These are phyloP conservation scores for Parastagonospora nodorum DNA, from an alignment of 2,329 filamentous ascomycete species.

Conservation along the genomic window DNA sequence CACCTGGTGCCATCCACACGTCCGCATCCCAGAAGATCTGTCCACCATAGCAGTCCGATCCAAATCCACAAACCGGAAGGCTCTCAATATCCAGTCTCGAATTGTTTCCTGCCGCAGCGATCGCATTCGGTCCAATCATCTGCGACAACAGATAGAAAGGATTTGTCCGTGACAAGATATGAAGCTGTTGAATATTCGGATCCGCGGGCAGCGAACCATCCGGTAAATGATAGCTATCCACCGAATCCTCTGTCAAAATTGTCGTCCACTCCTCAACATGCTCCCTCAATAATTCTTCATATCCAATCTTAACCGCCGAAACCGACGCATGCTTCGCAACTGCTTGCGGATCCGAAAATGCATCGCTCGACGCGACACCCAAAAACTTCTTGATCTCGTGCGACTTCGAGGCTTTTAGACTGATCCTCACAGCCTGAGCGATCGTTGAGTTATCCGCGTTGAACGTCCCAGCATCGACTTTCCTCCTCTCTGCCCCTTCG, in stretches of 20 bases:
- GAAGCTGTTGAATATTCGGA: conserved; percentile 60
- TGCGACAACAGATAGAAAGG: conserved; percentile 63
- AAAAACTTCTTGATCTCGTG: conserved; percentile 69
- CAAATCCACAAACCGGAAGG: conserved; percentile 70
- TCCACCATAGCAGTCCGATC: conserved; percentile 70
- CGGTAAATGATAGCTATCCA: conserved; percentile 66
- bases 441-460: conserved; percentile 65
- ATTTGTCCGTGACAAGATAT: conserved; percentile 61
- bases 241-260: conserved; percentile 64
- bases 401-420: conserved; percentile 58
- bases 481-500: conserved; percentile 47
- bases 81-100: conserved; percentile 64
- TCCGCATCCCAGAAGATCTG: conserved; percentile 70
- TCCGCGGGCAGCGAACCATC: conserved; percentile 63
- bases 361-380: conserved; percentile 71
- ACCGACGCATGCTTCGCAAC: conserved; percentile 62
- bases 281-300: conserved; percentile 57
- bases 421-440: conserved; percentile 63
- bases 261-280: conserved; percentile 67
- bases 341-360: conserved; percentile 62
- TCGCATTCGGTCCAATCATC: conserved; percentile 59
- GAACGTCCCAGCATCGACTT: conserved; percentile 56
- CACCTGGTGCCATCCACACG: conserved; percentile 70
- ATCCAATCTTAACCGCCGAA: conserved; percentile 59
- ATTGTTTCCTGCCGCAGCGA: conserved; percentile 54